Evolutionary conservation across 164 flowering plant genomes (phyloP), one percentile per base, ranked within the genome.

Genomic region (Nymphaea colorata): DNA sequence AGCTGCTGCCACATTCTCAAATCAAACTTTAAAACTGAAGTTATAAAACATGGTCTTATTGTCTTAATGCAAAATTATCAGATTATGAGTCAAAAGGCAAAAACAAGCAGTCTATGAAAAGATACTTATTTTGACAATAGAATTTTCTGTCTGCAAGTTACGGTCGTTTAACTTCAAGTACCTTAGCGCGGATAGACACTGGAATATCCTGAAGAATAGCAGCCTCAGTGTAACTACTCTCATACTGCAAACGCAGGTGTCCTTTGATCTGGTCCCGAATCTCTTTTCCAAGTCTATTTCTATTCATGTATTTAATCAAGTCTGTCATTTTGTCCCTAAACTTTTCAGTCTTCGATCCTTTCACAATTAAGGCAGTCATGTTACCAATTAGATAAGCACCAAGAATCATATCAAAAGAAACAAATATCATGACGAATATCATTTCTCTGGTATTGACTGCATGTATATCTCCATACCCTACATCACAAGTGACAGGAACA

Each of bases 381-480:
- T 86, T 90, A 79, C 96, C 96, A 69, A 87, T 77, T 72, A 90
- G 74, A 71, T 90, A 90, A 64, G 96, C 93, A 61, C 96, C 88
- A 62, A 90, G 83, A 75, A 86, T 79, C 96, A 90, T 90, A 64
- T 90, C 96, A 67, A 86, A 86, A 4, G 96, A 90, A 5, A 87
- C 84, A 76, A 80, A 90, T 47, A 85, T 71, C 96, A 90, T 87
- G 64, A 87, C 65, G 68, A 90, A 90, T 78, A 90, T 83, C 96
- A 90, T 90, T 69, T 90, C 96, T 71, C 91, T 82, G 51, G 76
- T 15, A 75, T 90, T 90, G 15, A 90, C 90, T 17, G 93, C 96
- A 78, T 87, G 96, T 76, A 87, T 85, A 25, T 90, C 96, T 67
- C 96, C 96, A 81, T 87, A 87, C 66, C 93, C 96, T 89, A 84